A percentile compares a stretch with the other conserved stretches of the same genome.
These are phyloP conservation scores for Entomortierella parvispora DNA, from an alignment of 192 early-diverging fungal species.

Conservation along the genomic window DNA sequence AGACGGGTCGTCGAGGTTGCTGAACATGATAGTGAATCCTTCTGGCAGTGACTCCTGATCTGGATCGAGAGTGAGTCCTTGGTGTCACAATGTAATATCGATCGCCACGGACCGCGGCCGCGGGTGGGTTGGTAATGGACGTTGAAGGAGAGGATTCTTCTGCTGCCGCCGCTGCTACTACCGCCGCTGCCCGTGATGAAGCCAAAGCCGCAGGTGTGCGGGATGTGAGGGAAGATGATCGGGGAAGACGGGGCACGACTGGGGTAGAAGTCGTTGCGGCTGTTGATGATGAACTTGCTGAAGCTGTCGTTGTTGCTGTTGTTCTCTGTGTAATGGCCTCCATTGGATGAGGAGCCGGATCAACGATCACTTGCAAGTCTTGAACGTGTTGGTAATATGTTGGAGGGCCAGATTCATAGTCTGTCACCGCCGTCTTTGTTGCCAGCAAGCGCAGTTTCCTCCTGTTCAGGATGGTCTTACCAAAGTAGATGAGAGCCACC, in stretches of 20 bases:
- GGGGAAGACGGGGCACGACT: neutral
- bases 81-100: slow-evolving; percentile 33
- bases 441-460: slow-evolving; percentile 6
- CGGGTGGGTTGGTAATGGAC: neutral
- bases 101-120: slow-evolving; percentile 17
- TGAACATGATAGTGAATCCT: neutral
- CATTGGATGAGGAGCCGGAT: neutral
- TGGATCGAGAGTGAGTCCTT: slow-evolving; percentile 2
- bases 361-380: slow-evolving; percentile 1
- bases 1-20: too few relatives aligned
- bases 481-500: slow-evolving; percentile 25
- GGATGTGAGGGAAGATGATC: neutral
- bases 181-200: neutral
- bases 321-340: neutral
- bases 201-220: neutral
- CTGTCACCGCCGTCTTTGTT: neutral
- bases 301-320: neutral
- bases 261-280: neutral
- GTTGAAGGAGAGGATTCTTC: neutral
- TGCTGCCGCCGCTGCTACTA: neutral
- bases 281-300: neutral
- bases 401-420: neutral
- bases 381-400: slow-evolving; percentile 4
- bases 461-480: slow-evolving; percentile 1
- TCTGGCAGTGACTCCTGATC: slow-evolving; percentile 4